Conservation (phyloP, 768 basidiomycete genomes). For the Amylocystis lapponica region DNA sequence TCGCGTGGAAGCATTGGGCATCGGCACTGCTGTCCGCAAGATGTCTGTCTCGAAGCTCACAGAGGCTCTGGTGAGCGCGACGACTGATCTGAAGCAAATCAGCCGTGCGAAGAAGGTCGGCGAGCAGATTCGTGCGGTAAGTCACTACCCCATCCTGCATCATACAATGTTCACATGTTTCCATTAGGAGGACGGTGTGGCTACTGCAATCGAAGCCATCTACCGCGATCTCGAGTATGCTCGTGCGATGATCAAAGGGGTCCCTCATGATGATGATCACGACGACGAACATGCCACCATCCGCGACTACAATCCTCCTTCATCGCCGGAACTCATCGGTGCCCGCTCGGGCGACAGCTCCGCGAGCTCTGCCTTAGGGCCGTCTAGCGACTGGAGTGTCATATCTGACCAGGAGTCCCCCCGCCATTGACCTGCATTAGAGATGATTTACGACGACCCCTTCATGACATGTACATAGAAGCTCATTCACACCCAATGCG, state of each 20-base stretch:
- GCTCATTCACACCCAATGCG: too few species aligned
- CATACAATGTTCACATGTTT: background rate
- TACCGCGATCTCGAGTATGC: constrained; percentile 97
- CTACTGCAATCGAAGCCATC: constrained; percentile 88
- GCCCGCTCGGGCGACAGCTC: constrained; percentile 19
- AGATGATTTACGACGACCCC: too few species aligned
- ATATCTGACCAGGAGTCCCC: constrained; percentile 63
- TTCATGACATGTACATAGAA: too few species aligned
- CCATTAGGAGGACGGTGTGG: constrained; percentile 86
- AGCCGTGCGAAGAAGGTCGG: constrained; percentile 79
- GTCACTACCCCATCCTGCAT: constrained; percentile 13
- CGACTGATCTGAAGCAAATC: constrained; percentile 85
- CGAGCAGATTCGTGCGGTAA: constrained; percentile 78
- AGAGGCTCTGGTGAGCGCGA: constrained; percentile 75
- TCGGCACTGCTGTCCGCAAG: constrained; percentile 85
- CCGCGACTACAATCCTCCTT: constrained; percentile 20
- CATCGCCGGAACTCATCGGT: constrained; percentile 12
- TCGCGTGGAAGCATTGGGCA: constrained; percentile 92
- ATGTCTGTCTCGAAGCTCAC: constrained; percentile 73
- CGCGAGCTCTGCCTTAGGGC: constrained; percentile 33
- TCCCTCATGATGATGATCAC: constrained; percentile 16
- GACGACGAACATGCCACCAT: constrained; percentile 32
- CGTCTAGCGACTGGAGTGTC: constrained; percentile 80
- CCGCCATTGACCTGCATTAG: too few species aligned
- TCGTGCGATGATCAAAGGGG: constrained; percentile 73